These are phyloP conservation scores for Bipolaris bicolor DNA, from an alignment of 2,329 filamentous ascomycete species.

Conservation along the genomic window DNA sequence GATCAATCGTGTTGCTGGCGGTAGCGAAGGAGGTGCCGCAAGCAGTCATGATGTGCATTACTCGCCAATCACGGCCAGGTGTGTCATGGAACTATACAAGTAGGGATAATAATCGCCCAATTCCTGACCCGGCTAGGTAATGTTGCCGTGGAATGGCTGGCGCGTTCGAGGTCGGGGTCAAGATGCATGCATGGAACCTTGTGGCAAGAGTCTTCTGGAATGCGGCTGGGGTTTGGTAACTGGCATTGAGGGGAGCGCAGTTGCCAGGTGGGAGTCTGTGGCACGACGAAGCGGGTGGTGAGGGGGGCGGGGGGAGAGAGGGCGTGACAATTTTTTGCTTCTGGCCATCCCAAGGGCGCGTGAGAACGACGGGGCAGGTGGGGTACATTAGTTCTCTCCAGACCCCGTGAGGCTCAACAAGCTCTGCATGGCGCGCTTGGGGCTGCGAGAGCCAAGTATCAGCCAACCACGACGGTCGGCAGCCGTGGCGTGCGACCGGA, in stretches of 20 bases:
- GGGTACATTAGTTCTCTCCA: slow-evolving; percentile 35
- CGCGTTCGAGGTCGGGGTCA: slow-evolving; percentile 2
- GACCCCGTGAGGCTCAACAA: slow-evolving; percentile 37
- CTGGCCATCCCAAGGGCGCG: slow-evolving; percentile 27
- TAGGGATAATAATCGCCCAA: slow-evolving; percentile 1
- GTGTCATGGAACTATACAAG: not conserved
- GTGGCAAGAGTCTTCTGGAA: slow-evolving; percentile 27
- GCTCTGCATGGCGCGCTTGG: slow-evolving; percentile 28
- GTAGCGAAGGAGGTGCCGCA: not conserved
- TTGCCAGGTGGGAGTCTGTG: slow-evolving; percentile 15
- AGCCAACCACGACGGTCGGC: slow-evolving; percentile 17
- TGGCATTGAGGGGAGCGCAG: slow-evolving; percentile 8
- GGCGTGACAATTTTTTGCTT: slow-evolving; percentile 27
- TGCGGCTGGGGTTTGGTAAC: slow-evolving; percentile 5
- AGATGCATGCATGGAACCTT: slow-evolving; percentile 8
- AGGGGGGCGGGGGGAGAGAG: slow-evolving; percentile 11
- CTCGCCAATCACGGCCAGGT: not conserved
- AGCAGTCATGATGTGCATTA: not conserved
- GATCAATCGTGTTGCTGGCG: not conserved
- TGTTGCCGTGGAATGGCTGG: slow-evolving; percentile 4
- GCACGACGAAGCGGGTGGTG: slow-evolving; percentile 11
- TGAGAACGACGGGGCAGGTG: slow-evolving; percentile 21
- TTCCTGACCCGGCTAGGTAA: slow-evolving; percentile 3
- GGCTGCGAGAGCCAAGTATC: slow-evolving; percentile 19
- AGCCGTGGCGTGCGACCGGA: slow-evolving; percentile 7